Percentiles rank a stretch among this genome's conserved stretches.
Conservation (phyloP, 176 grass and related monocot species). For the Pontederia crassipes region DNA sequence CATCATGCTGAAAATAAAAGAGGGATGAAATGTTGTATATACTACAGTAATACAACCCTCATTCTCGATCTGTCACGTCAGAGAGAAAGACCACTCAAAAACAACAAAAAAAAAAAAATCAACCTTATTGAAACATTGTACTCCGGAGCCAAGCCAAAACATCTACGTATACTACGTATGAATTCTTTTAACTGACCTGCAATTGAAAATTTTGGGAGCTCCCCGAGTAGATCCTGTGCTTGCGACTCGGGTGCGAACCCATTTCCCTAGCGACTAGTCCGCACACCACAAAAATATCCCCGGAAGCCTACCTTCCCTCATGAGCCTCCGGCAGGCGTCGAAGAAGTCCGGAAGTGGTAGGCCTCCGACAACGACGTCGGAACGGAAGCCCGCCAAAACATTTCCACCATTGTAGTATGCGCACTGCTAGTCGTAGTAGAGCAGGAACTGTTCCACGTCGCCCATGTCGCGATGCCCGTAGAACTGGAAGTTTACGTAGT, state of each 20-base stretch:
- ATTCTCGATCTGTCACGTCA: too few species aligned
- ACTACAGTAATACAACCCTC: too few species aligned
- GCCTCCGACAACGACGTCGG: slow-evolving; percentile 24
- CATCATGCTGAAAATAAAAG: too few species aligned
- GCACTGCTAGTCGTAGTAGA: slow-evolving; percentile 38
- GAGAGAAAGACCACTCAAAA: too few species aligned
- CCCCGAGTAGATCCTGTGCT: slow-evolving; percentile 33
- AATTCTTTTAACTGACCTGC: too few species aligned
- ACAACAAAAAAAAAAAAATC: too few species aligned
- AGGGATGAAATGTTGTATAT: too few species aligned
- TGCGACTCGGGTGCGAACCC: slow-evolving; percentile 62
- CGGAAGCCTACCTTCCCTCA: slow-evolving; percentile 40
- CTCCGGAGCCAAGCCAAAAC: too few species aligned
- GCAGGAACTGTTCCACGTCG: slow-evolving; percentile 35
- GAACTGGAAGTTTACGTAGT: slow-evolving; percentile 94
- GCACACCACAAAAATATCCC: slow-evolving; percentile 82
- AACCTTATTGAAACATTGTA: too few species aligned
- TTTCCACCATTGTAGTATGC: slow-evolving; percentile 48
- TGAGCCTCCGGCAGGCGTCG: slow-evolving; percentile 35
- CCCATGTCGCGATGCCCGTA: slow-evolving; percentile 40
- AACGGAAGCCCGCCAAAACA: slow-evolving; percentile 64
- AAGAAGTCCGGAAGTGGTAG: slow-evolving; percentile 27
- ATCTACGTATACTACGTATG: too few species aligned
- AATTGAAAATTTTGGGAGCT: too few species aligned
- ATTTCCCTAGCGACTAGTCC: slow-evolving; percentile 32